Percentiles rank a stretch among this genome's conserved stretches.
phyloP scores from a whole-genome alignment of 805 yeast genomes.

The Pichia manshurica region DNA sequence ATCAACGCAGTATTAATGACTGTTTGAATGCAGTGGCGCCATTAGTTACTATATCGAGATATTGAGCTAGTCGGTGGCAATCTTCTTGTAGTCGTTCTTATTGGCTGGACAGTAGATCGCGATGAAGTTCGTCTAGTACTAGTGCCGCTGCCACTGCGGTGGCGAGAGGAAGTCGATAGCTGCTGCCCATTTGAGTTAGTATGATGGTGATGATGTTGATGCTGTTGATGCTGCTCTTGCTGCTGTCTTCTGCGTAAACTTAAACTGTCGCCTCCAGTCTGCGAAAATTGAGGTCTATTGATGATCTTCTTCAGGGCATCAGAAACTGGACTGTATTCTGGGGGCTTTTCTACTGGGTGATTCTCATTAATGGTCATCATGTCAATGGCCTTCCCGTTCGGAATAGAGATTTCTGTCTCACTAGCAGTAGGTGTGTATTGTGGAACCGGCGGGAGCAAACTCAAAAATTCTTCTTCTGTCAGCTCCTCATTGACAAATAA shows the following conservation, averaged over 20 bases:
- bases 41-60: no score
- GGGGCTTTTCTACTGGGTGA: slow-evolving; percentile 31
- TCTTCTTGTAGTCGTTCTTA: no score
- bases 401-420: slow-evolving; percentile 24
- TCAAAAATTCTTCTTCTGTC: slow-evolving; percentile 20
- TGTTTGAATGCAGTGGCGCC: no score
- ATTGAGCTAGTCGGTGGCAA: no score
- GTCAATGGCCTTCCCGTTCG: slow-evolving; percentile 25
- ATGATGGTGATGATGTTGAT: neutral
- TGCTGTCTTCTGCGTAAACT: slow-evolving; percentile 4
- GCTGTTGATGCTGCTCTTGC: neutral
- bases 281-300: slow-evolving; percentile 25
- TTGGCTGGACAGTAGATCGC: no score
- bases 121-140: no score
- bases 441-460: slow-evolving; percentile 29
- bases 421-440: slow-evolving; percentile 23
- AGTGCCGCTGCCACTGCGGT: no score
- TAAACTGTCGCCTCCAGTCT: slow-evolving; percentile 23
- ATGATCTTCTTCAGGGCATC: slow-evolving; percentile 20
- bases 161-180: no score
- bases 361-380: slow-evolving; percentile 23
- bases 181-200: no score
- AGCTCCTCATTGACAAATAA: slow-evolving; percentile 5
- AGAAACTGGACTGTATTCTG: slow-evolving; percentile 32
- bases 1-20: no score